These are phyloP conservation scores for Bipolaris victoriae DNA, from an alignment of 2,329 filamentous ascomycete species.

Conservation along the genomic window DNA sequence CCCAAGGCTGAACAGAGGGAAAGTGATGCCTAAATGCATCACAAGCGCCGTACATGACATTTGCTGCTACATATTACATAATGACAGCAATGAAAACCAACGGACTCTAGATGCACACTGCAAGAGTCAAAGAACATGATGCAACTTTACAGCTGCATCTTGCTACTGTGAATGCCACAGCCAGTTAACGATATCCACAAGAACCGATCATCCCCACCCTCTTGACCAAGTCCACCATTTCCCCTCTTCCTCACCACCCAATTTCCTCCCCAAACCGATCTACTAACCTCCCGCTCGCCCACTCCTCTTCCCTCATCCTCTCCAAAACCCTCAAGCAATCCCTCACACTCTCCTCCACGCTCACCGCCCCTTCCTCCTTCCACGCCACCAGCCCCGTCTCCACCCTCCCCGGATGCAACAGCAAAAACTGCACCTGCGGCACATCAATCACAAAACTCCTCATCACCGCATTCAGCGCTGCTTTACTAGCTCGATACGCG, in stretches of 20 bases:
- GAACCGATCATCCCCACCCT: not conserved
- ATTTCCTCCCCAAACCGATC: conserved; percentile 54
- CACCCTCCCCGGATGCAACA: conserved; percentile 56
- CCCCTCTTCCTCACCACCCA: conserved; percentile 47
- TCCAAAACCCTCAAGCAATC: conserved; percentile 50
- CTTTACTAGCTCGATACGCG: conserved; percentile 57
- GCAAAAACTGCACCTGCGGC: conserved; percentile 50
- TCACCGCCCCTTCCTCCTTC: conserved; percentile 55
- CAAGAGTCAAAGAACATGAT: not conserved
- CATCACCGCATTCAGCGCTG: conserved; percentile 55
- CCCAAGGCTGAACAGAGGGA: not conserved
- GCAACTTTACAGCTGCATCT: not conserved
- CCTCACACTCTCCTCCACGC: conserved; percentile 50
- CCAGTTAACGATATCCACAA: not conserved
- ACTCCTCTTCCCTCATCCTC: conserved; percentile 25
- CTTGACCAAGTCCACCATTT: not conserved
- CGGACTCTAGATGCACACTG: not conserved
- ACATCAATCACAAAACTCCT: conserved; percentile 54
- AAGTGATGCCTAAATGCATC: not conserved
- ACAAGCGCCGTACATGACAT: not conserved
- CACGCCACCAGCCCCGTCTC: conserved; percentile 54
- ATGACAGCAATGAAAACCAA: not conserved
- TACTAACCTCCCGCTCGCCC: conserved; percentile 50
- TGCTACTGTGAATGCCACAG: not conserved
- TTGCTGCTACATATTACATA: not conserved